Conservation (phyloP, 768 basidiomycete species). For the Myochromella boudieri region DNA sequence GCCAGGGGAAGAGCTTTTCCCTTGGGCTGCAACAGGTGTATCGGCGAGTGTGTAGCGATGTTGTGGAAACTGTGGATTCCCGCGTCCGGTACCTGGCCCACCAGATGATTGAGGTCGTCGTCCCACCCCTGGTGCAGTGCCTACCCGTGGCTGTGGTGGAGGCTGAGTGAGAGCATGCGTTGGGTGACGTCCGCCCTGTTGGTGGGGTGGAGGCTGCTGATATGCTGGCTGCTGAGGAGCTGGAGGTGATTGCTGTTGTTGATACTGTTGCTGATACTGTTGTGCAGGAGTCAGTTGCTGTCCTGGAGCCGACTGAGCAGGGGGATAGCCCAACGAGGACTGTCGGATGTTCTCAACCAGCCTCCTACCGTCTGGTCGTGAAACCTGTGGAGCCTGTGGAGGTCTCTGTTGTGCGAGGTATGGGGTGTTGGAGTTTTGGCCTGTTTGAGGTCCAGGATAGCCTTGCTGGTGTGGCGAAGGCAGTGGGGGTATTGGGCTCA, state of each 20-base stretch:
- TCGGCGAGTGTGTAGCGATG: conserved; percentile 52
- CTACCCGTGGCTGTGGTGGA: conserved; percentile 5
- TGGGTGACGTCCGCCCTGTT: conserved; percentile 14
- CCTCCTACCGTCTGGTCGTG: conserved; percentile 34
- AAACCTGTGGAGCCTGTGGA: conserved; percentile 4
- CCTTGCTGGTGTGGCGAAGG: conserved; percentile 19
- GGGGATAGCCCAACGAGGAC: conserved; percentile 36
- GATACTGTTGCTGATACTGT: conserved; percentile 17
- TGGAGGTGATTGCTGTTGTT: conserved; percentile 11
- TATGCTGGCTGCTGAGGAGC: conserved; percentile 13
- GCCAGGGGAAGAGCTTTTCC: conserved; percentile 19
- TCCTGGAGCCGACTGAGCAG: conserved; percentile 4
- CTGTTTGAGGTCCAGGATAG: not conserved
- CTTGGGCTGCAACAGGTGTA: conserved; percentile 23
- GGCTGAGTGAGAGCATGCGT: conserved; percentile 4
- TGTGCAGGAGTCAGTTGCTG: conserved; percentile 18
- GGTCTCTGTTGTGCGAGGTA: conserved; percentile 11
- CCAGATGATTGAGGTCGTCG: conserved; percentile 14
- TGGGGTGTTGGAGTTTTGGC: not conserved
- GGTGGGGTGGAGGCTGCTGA: conserved; percentile 5
- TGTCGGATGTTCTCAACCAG: conserved; percentile 58
- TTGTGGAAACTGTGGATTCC: conserved; percentile 28
- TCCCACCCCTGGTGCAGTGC: conserved; percentile 12
- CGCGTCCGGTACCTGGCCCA: conserved; percentile 3
- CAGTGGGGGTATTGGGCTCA: conserved; percentile 3